Conservation (phyloP, 2,329 filamentous ascomycete genomes). For the Tympanopsis confertula region DNA sequence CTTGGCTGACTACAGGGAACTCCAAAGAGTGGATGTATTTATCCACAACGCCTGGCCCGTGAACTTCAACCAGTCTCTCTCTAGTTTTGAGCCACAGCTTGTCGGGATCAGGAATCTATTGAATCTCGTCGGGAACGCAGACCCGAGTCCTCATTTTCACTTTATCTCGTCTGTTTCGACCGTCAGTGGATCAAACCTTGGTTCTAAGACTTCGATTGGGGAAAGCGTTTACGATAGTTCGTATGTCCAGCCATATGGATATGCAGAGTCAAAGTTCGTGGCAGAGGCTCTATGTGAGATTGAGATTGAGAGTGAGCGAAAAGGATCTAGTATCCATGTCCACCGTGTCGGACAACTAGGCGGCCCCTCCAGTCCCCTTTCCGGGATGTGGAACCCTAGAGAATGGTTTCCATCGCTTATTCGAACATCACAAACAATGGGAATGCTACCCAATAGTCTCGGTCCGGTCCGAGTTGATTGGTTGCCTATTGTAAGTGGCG, state of each 20-base stretch:
- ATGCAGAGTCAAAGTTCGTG: conserved; percentile 8
- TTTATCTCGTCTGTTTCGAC: conserved; percentile 11
- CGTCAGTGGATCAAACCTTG: conserved; percentile 2
- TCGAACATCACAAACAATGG: conserved; percentile 4
- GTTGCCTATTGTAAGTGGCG: conserved; percentile 6
- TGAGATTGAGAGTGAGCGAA: conserved; percentile 2
- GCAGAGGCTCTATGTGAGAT: conserved; percentile 6
- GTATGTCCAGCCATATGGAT: conserved; percentile 5
- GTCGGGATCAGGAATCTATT: conserved; percentile 7
- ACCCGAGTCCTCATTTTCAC: conserved; percentile 3
- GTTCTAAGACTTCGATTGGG: conserved; percentile 1
- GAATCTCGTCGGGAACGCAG: conserved; percentile 4
- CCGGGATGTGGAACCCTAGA: conserved; percentile 6
- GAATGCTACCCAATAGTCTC: conserved; percentile 8
- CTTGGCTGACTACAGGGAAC: conserved; percentile 4
- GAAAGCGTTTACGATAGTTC: conserved; percentile 3
- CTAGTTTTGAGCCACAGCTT: conserved; percentile 9
- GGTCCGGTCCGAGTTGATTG: conserved; percentile 8
- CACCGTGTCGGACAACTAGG: conserved; percentile 10
- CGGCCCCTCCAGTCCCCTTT: conserved; percentile 4
- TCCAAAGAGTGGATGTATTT: conserved; percentile 4
- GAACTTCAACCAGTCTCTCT: conserved; percentile 10
- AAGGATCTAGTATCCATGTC: conserved; percentile 4
- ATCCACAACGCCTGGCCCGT: conserved; percentile 13
- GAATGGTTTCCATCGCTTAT: conserved; percentile 11